Evolutionary conservation across 257 asterid genomes (phyloP), one percentile per base, ranked within the genome.

Genomic region (Primulina eburnea): DNA sequence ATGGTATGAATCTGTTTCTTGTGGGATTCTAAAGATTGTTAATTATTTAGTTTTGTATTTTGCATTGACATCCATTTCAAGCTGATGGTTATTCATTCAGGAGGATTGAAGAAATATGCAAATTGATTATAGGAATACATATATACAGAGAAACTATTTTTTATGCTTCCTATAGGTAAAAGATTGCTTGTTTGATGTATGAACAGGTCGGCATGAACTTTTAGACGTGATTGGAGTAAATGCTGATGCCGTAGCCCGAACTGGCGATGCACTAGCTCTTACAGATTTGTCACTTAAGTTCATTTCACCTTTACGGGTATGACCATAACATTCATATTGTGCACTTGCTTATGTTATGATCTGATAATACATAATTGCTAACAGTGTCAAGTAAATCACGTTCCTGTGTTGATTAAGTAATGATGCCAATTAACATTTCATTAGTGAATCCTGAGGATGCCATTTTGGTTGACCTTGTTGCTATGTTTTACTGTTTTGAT

Each of bases 191-290:
- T 69, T 65, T 17, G 24, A 21, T 21, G 24, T 14, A 69, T 74
- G 70, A 74, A 80, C 89, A 93, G 99, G 89, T 62, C 96, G 97
- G 57, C 97, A 93, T 68, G 99, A 93, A 78, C 92, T 93, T 72
- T 68, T 90, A 69, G 95, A 86, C 61, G 81, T 81, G 70, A 75
- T 89, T 29, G 97, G 96, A 43, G 9, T 90, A 57, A 81, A 47
- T 79, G 96, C 96, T 32, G 97, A 90, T 80, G 91, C 75, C 66
- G 79, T 93, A 78, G 97, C 97, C 5, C 88, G 90, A 52, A 63
- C 37, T 43, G 97, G 99, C 56, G 81, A 79, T 58, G 85, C 99
- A 67, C 73, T 93, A 65, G 99, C 99, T 35, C 71, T 89, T 35
- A 70, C 96, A 56, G 99, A 93, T 38, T 67, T 93, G 67, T 75